Evolutionary conservation across 2,329 filamentous ascomycete species (phyloP).

Genomic region (Aspergillaceae sp.): DNA sequence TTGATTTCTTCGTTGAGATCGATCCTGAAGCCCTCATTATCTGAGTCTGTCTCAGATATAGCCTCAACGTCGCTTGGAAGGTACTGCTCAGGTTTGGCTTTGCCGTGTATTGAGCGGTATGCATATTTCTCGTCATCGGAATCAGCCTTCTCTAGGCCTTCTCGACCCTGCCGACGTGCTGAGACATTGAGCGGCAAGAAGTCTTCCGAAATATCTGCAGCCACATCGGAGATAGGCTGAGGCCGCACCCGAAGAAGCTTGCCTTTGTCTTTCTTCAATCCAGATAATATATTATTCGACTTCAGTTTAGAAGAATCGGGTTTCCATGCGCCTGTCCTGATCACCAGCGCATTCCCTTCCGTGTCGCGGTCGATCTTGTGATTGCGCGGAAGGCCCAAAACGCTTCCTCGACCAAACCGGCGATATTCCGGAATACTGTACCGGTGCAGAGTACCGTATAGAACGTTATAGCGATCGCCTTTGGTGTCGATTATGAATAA

Average conservation of each 20-base stretch:
- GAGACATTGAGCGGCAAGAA: conserved; percentile 23
- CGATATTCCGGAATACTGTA: conserved; percentile 64
- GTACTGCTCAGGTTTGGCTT: conserved; percentile 43
- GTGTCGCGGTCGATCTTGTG: conserved; percentile 60
- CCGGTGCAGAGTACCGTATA: conserved; percentile 65
- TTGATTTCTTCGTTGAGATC: conserved; percentile 38
- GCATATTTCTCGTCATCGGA: conserved; percentile 46
- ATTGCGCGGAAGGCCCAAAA: conserved; percentile 57
- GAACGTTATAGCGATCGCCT: conserved; percentile 67
- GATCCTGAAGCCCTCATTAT: conserved; percentile 29
- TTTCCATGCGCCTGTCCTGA: conserved; percentile 22
- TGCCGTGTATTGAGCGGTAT: conserved; percentile 59
- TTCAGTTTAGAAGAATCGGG: conserved; percentile 40
- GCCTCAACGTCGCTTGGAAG: conserved; percentile 42
- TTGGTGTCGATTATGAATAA: conserved; percentile 60
- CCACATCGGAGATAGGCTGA: conserved; percentile 8
- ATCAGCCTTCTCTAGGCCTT: conserved; percentile 18
- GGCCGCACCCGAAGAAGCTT: conserved; percentile 20
- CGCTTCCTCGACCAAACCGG: conserved; percentile 57
- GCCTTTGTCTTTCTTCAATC: conserved; percentile 11
- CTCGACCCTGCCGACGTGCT: conserved; percentile 34
- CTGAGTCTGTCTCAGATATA: conserved; percentile 41
- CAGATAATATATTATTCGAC: conserved; percentile 34
- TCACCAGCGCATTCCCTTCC: conserved; percentile 30
- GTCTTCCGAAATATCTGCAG: conserved; percentile 19